Conservation (phyloP, 1,284 basidiomycete genomes). For the Trichosporon inkin region DNA sequence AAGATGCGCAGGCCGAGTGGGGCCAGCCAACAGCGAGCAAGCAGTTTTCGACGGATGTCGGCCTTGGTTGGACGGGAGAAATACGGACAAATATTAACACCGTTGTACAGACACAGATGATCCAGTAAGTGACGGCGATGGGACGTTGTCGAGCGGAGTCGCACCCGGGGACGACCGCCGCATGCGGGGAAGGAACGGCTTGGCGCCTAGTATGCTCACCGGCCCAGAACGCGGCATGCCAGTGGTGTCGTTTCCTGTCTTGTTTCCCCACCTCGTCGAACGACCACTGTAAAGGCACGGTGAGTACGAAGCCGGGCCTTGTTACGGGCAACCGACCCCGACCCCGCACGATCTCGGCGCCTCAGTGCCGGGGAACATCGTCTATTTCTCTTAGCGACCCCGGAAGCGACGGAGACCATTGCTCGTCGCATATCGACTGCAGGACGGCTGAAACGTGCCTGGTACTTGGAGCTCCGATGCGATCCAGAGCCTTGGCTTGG, state of each 20-base stretch:
- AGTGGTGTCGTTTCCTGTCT: conserved; percentile 82
- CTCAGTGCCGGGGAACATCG: too few species aligned
- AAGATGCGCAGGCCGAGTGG: neutral
- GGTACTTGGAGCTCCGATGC: too few species aligned
- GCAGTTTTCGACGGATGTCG: neutral
- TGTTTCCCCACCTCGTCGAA: conserved; percentile 77
- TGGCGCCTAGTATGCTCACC: conserved; percentile 9
- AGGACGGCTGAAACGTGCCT: too few species aligned
- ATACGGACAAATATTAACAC: conserved; percentile 5
- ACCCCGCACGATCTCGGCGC: neutral
- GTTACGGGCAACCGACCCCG: neutral
- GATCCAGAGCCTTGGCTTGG: too few species aligned
- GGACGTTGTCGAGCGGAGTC: neutral
- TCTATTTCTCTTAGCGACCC: too few species aligned
- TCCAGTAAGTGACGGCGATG: conserved; percentile 28
- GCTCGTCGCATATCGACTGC: too few species aligned
- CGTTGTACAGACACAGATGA: conserved; percentile 33
- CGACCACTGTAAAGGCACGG: conserved; percentile 66
- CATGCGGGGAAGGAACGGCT: neutral
- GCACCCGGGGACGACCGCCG: neutral
- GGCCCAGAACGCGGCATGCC: conserved; percentile 60
- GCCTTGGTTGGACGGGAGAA: neutral
- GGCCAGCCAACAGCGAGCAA: conserved; percentile 7
- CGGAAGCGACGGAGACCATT: too few species aligned
- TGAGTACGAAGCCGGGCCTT: conserved; percentile 24